Evolutionary conservation across 345 rosid genomes (phyloP), one percentile per base, ranked within the genome.

Genomic region (Salix udensis): DNA sequence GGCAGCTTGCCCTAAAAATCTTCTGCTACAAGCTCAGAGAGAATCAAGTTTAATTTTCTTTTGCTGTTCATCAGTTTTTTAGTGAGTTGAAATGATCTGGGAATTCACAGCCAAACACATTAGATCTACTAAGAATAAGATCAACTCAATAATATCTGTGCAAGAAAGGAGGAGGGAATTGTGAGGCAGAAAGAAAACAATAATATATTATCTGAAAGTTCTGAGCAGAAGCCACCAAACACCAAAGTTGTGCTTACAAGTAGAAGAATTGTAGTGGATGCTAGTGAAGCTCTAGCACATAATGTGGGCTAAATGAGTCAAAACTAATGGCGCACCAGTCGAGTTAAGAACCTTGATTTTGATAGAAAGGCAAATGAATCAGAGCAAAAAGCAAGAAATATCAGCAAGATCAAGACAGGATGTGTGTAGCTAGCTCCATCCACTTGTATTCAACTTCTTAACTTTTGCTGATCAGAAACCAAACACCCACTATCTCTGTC

Each of bases 311-410:
- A 34, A 37, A 74, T 7, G 75, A 78, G 88, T 85, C 89, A 85
- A 84, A 82, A 65, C 77, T 79, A 87, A 77, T 61, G 68, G 13
- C 26, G 34, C 48, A 67, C 78, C 78, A 81, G 83, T 83, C 82
- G 69, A 81, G 81, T 79, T 53, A 69, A 69, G 89, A 87, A 90
- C 87, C 84, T 81, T 82, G 88, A 88, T 84, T 77, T 80, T 77
- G 85, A 90, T 83, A 83, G 91, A 86, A 84, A 88, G 91, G 92
- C 92, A 94, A 94, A 92, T 86, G 90, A 84, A 92, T 88, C 87
- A 78, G 87, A 89, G 90, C 88, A 89, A 90, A 89, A 91, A 84
- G 89, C 85, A 75, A 83, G 89, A 72, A 87, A 83, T 69, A 68
- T 84, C 78, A 80, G 70, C 77, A 79, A 77, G 73, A 86, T 79